phyloP scores from a whole-genome alignment of 2,329 filamentous ascomycete species.

The Furcasterigmium furcatum region DNA sequence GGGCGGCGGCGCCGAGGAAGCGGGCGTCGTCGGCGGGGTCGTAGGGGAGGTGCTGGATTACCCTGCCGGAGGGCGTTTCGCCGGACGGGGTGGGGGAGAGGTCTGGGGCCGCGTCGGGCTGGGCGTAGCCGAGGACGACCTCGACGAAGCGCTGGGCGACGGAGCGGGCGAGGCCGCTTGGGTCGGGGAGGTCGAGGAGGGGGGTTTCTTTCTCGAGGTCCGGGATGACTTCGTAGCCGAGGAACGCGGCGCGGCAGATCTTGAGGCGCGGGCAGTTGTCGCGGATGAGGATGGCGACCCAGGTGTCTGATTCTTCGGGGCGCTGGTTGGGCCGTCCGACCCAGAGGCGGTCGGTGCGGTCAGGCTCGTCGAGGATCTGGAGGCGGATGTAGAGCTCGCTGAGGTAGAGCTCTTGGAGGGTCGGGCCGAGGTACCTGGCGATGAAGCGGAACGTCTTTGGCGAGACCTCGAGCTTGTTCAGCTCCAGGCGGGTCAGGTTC shows the following conservation, averaged over 20 bases:
- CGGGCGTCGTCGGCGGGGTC: slow-evolving; percentile 14
- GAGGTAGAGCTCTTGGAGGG: slow-evolving; percentile 41
- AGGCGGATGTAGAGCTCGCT: slow-evolving; percentile 36
- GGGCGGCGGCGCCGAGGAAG: slow-evolving; percentile 13
- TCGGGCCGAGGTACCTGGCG: slow-evolving; percentile 28
- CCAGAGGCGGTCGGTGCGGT: slow-evolving; percentile 33
- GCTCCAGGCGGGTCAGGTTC: slow-evolving; percentile 38
- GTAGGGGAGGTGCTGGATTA: slow-evolving; percentile 9
- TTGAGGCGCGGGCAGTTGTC: slow-evolving; percentile 28
- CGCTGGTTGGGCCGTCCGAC: slow-evolving; percentile 40
- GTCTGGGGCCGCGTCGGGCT: slow-evolving; percentile 29
- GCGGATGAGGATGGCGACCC: slow-evolving; percentile 40
- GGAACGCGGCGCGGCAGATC: slow-evolving; percentile 38
- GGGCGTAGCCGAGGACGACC: slow-evolving; percentile 34
- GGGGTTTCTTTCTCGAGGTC: slow-evolving; percentile 15
- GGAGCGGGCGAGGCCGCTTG: slow-evolving; percentile 33
- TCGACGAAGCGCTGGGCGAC: slow-evolving; percentile 45
- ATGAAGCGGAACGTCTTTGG: slow-evolving; percentile 29
- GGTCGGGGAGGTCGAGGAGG: slow-evolving; percentile 38
- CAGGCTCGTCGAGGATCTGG: slow-evolving; percentile 23
- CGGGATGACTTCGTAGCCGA: slow-evolving; percentile 38
- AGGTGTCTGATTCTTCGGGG: slow-evolving; percentile 29
- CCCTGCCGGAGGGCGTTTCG: background rate
- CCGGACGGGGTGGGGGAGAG: slow-evolving; percentile 15
- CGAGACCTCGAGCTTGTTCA: slow-evolving; percentile 36